These are phyloP conservation scores for Sporothrix mexicana DNA, from an alignment of 2,329 filamentous ascomycete genomes.

Conservation along the genomic window DNA sequence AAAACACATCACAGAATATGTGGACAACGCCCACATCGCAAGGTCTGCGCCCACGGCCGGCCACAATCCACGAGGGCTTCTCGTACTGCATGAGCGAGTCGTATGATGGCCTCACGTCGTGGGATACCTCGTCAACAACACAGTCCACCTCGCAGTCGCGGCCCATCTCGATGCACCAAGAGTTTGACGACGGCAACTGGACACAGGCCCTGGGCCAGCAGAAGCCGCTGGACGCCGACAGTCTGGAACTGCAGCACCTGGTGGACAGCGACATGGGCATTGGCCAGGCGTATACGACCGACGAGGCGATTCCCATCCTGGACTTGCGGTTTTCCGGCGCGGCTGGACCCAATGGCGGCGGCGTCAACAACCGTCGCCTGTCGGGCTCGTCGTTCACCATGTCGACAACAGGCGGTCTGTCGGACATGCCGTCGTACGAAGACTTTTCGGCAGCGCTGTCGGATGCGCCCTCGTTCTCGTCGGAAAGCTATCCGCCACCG, in stretches of 20 bases:
- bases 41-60: slow-evolving; percentile 58
- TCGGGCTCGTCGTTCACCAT: slow-evolving; percentile 77
- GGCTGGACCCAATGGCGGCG: slow-evolving; percentile 47
- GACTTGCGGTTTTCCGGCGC: slow-evolving; percentile 59
- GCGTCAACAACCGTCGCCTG: slow-evolving; percentile 64
- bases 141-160: slow-evolving; percentile 52
- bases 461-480: slow-evolving; percentile 69
- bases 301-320: slow-evolving; percentile 67
- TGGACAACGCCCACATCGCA: slow-evolving; percentile 64
- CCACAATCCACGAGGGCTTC: slow-evolving; percentile 66
- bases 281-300: slow-evolving; percentile 66
- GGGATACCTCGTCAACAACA: slow-evolving; percentile 62
- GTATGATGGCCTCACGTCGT: slow-evolving; percentile 58
- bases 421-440: slow-evolving; percentile 73
- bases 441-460: slow-evolving; percentile 71
- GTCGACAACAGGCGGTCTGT: slow-evolving; percentile 68
- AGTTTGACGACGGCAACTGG: slow-evolving; percentile 58
- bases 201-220: slow-evolving; percentile 50
- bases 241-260: slow-evolving; percentile 56
- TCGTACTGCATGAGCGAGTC: slow-evolving; percentile 63
- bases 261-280: slow-evolving; percentile 65
- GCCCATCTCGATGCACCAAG: slow-evolving; percentile 63
- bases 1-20: slow-evolving; percentile 47
- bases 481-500: slow-evolving; percentile 66
- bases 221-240: slow-evolving; percentile 61